A percentile compares a stretch with the other conserved stretches of the same genome.
Conservation (phyloP, 1,284 basidiomycete species). For the Tilletia walkeri region DNA sequence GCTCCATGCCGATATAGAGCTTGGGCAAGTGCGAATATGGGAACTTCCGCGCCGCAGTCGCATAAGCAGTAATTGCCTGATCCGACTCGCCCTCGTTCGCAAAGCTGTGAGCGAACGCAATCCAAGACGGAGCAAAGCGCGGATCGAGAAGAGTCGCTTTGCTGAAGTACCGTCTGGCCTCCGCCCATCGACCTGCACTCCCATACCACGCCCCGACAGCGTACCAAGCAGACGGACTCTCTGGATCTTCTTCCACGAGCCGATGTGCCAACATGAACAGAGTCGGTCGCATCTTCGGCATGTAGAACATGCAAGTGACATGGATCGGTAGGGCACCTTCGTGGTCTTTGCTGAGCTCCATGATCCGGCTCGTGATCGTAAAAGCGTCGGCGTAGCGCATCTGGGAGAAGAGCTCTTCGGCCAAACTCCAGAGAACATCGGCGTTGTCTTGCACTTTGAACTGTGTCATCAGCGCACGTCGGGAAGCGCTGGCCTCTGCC, state of each 20-base stretch:
- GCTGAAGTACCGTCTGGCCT: slow-evolving; percentile 58
- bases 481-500: slow-evolving; percentile 46
- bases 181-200: slow-evolving; percentile 68
- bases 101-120: slow-evolving; percentile 95
- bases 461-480: slow-evolving; percentile 12
- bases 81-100: slow-evolving; percentile 93
- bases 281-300: slow-evolving; percentile 82
- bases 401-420: slow-evolving; percentile 81
- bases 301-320: slow-evolving; percentile 94
- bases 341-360: slow-evolving; percentile 43
- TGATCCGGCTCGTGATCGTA: slow-evolving; percentile 66
- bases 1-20: slow-evolving; percentile 97
- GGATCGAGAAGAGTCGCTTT: slow-evolving; percentile 97
- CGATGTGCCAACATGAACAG: slow-evolving; percentile 95
- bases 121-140: slow-evolving; percentile 92
- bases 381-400: slow-evolving; percentile 94
- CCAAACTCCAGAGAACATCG: slow-evolving; percentile 85
- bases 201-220: slow-evolving; percentile 98
- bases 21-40: slow-evolving; percentile 88
- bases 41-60: slow-evolving; percentile 89
- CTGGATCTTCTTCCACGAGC: slow-evolving; percentile 83
- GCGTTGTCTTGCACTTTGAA: slow-evolving; percentile 82
- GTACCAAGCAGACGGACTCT: slow-evolving; percentile 92
- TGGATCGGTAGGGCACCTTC: slow-evolving; percentile 73
- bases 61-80: slow-evolving; percentile 95